These are phyloP conservation scores for Apiotrichum gracile DNA, from an alignment of 1,284 basidiomycete species.

Conservation along the genomic window DNA sequence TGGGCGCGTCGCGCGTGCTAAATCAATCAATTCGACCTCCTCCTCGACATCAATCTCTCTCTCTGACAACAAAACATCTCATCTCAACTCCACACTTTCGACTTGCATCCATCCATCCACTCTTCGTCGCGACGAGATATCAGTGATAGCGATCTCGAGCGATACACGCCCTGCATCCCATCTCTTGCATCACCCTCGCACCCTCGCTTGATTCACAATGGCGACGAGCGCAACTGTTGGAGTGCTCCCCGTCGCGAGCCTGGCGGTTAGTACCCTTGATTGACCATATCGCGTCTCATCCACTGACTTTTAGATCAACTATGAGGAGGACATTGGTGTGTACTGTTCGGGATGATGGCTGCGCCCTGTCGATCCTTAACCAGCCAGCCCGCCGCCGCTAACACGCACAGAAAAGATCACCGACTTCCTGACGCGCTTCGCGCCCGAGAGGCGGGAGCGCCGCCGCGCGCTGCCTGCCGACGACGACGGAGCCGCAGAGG, in stretches of 20 bases:
- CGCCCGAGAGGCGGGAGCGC: constrained; percentile 20
- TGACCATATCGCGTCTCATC: not conserved
- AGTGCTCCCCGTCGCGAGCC: constrained; percentile 44
- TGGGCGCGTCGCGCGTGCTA: no score
- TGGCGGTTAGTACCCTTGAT: constrained; percentile 31
- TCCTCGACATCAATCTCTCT: not conserved
- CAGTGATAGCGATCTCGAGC: not conserved
- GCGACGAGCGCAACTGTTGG: constrained; percentile 18
- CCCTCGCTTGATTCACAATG: not conserved
- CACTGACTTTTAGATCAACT: constrained; percentile 33
- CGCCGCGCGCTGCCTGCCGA: constrained; percentile 22
- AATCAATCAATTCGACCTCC: not conserved
- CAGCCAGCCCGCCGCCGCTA: not conserved
- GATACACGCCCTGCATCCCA: not conserved
- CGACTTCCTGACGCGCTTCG: constrained; percentile 40
- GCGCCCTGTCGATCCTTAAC: not conserved
- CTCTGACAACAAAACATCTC: not conserved
- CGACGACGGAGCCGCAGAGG: constrained; percentile 48
- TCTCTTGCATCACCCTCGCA: not conserved
- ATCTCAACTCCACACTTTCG: not conserved
- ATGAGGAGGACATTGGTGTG: constrained; percentile 39
- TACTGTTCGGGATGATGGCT: not conserved
- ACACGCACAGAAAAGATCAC: constrained; percentile 33
- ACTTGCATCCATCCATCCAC: not conserved
- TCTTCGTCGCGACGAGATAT: no score